Evolutionary conservation across 1,284 basidiomycete species (phyloP).

Genomic region (Cystobasidium sp.): DNA sequence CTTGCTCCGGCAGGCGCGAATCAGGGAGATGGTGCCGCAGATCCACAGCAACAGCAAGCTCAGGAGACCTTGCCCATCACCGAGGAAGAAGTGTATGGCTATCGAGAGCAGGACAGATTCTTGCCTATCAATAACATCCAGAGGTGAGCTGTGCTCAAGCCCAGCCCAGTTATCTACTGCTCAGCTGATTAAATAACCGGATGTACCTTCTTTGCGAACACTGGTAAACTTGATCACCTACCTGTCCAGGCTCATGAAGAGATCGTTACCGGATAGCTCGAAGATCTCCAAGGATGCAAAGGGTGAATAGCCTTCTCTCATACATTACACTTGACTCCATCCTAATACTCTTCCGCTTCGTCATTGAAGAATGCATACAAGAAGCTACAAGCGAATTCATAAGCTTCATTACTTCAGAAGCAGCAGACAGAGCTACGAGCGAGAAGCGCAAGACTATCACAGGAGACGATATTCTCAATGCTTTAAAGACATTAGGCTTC

Average conservation of each 20-base stretch:
- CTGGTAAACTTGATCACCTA: conserved; percentile 11
- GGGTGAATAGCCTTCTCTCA: neutral
- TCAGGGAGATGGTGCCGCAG: conserved; percentile 5
- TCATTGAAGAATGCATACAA: conserved; percentile 58
- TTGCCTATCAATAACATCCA: conserved; percentile 53
- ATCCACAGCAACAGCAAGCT: conserved; percentile 20
- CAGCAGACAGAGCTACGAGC: conserved; percentile 56
- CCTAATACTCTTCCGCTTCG: neutral
- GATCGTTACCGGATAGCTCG: conserved; percentile 50
- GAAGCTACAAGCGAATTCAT: conserved; percentile 58
- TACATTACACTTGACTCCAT: neutral
- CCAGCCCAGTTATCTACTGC: too few relatives aligned
- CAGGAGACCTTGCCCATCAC: conserved; percentile 38
- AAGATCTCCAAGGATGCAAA: conserved; percentile 51
- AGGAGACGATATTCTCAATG: conserved; percentile 78
- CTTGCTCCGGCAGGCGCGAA: conserved; percentile 37
- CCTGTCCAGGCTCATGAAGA: conserved; percentile 51
- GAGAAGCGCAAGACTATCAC: conserved; percentile 76
- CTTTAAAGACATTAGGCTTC: conserved; percentile 86
- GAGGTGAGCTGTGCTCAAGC: conserved; percentile 18
- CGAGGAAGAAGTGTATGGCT: conserved; percentile 42
- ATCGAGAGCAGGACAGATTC: conserved; percentile 49
- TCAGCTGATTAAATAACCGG: neutral
- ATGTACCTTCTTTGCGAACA: neutral
- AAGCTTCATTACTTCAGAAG: conserved; percentile 58